Evolutionary conservation across 1,284 basidiomycete genomes (phyloP), one percentile per base, ranked within the genome.

Genomic region (Rugosomyces carneus): DNA sequence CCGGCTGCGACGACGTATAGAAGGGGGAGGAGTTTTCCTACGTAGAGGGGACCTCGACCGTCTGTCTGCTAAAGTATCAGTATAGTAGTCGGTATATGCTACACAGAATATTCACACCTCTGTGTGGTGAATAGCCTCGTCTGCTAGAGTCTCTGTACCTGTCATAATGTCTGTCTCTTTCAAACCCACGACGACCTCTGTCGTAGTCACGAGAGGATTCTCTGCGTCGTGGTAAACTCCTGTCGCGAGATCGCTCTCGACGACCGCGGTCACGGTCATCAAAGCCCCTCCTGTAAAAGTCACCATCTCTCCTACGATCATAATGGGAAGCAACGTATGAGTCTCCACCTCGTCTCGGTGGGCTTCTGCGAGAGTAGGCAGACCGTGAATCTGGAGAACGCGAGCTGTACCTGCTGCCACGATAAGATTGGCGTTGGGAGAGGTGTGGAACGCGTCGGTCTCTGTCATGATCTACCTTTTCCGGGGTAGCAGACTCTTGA

Each of bases 321-420:
- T 55, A 58, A 6, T 37, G 39, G 4, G 56, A 37, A 18, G 63
- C 53, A 40, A 64, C 51, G 45, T 67, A 69, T 3, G 63, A 60
- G 47, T 69, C 49, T 35, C 38, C 34, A 2, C 20, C 10, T 60
- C 39, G 47, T 40, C 45, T 54, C 48, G 56, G 52, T 40, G 36
- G 41, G 37, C 37, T 44, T 32, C 18, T 41, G 36, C 35, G 58
- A 57, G 7, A n/a, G n/a, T n/a, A n/a, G n/a, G n/a, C n/a, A n/a
- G n/a, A 54, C 36, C 60, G 56, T 24, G 60, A 57, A 40, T 47
- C 51, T 21, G 36, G 21, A 35, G 52, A 44, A 21, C 23, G 42
- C 26, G 42, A 38, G 24, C 5, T 15, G 27, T 37, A 44, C 26
- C 42, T 44, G 16, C 38, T 39, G 8, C 43, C 42, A 21, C 37